Evolutionary conservation across 306 rosid species (phyloP).

Genomic region (Elaeagnus macrophylla): DNA sequence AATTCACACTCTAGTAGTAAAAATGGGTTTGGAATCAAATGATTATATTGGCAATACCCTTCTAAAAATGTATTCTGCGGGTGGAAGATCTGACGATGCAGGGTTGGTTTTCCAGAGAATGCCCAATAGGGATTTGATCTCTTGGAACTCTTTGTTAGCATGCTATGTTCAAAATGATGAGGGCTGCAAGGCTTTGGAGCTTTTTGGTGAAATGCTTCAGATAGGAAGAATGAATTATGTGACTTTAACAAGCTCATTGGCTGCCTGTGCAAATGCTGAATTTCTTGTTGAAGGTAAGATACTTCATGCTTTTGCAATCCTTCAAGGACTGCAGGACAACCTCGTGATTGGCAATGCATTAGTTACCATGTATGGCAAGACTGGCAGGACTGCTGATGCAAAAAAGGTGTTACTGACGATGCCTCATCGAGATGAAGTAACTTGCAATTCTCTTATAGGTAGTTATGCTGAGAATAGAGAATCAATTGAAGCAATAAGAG

Average conservation of each 20-base stretch:
- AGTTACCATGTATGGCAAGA: conserved; percentile 76
- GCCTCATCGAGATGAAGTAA: conserved; percentile 59
- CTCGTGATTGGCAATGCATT: conserved; percentile 58
- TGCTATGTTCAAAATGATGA: conserved; percentile 56
- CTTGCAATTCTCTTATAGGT: conserved; percentile 88
- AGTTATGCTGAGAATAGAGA: conserved; percentile 59
- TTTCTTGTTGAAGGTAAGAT: conserved; percentile 41
- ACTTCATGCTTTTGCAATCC: conserved; percentile 53
- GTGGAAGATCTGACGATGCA: conserved; percentile 52
- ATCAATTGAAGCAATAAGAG: conserved; percentile 48
- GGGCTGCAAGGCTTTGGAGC: conserved; percentile 29
- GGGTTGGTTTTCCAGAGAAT: conserved; percentile 55
- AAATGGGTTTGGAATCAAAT: conserved; percentile 60
- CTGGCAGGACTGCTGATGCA: conserved; percentile 47
- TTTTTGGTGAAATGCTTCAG: conserved; percentile 52
- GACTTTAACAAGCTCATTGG: conserved; percentile 62
- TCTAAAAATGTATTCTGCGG: conserved; percentile 69
- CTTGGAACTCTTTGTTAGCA: conserved; percentile 91
- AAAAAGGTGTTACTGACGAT: conserved; percentile 35
- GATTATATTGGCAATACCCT: conserved; percentile 66
- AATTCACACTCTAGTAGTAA: conserved; percentile 55
- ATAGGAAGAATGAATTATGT: conserved; percentile 40
- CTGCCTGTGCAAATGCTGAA: conserved; percentile 56
- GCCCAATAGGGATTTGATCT: conserved; percentile 68
- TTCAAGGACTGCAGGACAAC: conserved; percentile 44